Evolutionary conservation across 306 rosid genomes (phyloP).

Genomic region (Acacia melanoxylon): DNA sequence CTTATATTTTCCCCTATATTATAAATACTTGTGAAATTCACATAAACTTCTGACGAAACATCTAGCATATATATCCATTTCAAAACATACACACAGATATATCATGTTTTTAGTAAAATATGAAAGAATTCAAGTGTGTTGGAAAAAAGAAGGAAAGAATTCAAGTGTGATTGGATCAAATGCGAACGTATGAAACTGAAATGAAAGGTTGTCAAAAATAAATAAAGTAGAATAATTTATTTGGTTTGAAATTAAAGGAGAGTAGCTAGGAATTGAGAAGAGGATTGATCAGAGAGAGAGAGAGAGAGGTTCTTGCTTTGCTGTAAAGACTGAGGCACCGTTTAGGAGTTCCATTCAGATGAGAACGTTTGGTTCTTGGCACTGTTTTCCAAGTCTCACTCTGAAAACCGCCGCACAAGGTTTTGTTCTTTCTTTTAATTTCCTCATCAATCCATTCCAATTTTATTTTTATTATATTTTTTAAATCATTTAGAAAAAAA

Average conservation of each 20-base stretch:
- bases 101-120: neutral
- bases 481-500: no score
- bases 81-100: no score
- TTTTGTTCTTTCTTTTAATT: slow-evolving; percentile 34
- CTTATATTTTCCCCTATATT: no score
- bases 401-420: slow-evolving; percentile 43
- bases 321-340: slow-evolving; percentile 50
- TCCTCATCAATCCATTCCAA: neutral
- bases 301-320: neutral
- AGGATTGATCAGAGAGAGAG: neutral
- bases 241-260: neutral
- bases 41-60: neutral
- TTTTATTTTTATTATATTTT: neutral
- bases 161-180: neutral
- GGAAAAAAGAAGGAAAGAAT: neutral
- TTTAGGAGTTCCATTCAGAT: slow-evolving; percentile 44
- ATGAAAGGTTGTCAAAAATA: neutral
- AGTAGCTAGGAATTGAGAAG: neutral
- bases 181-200: neutral
- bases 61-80: neutral
- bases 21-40: neutral
- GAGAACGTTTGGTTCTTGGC: slow-evolving; percentile 50
- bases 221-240: neutral
- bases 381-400: slow-evolving; percentile 43
- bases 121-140: neutral